Base-by-base conservation (phyloP, 2,329 filamentous ascomycete genomes). In the Zymoseptoria pseudotritici region DNA sequence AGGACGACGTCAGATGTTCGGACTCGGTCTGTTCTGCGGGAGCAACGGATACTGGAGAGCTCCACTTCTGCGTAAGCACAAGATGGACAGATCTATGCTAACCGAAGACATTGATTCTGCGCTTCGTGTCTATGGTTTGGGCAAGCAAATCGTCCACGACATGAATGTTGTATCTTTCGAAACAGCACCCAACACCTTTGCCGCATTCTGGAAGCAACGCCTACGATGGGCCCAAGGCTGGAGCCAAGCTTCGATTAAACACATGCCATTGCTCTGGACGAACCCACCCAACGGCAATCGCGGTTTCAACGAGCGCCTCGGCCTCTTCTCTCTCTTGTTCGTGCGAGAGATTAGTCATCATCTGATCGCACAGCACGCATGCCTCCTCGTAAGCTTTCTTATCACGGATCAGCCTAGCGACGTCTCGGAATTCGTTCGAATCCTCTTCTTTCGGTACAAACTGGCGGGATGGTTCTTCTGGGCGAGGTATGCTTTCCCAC, bases 91-190 rank as follows among this genome's bases (percentile, higher is more conserved):
- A n/a, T 71, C 72, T 26, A 80, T 80, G 77, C 65, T 80, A 7
- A 80, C 78, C 2, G 78, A 80, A 63, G 78, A 80, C 59, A 80
- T 80, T 57, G 78, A 80, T 60, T 80, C 78, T 2, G 77, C 78
- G 0, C 67, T 80, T 4, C 73, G 78, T 26, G 77, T 78, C 1
- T 75, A 78, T 56, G 76, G 75, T 17, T 68, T 71, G 11, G 77
- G 77, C 24, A 74, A 74, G 36, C 74, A 76, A 36, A 76, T 75
- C 2, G 74, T 79, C 0, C 78, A 80, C 58, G 78, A 80, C 56
- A 72, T 80, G 59, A 80, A 80, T 53, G 78, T 79, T 3, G 73
- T 75, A 10, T 79, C 77, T 0, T 80, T 78, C 63, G 78, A 80
- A 63, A 73, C 80, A 51, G 78, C 78, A 4, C 78, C 78, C 0